Evolutionary conservation across 257 asterid species (phyloP).

Genomic region (Gynochthodes officinalis): DNA sequence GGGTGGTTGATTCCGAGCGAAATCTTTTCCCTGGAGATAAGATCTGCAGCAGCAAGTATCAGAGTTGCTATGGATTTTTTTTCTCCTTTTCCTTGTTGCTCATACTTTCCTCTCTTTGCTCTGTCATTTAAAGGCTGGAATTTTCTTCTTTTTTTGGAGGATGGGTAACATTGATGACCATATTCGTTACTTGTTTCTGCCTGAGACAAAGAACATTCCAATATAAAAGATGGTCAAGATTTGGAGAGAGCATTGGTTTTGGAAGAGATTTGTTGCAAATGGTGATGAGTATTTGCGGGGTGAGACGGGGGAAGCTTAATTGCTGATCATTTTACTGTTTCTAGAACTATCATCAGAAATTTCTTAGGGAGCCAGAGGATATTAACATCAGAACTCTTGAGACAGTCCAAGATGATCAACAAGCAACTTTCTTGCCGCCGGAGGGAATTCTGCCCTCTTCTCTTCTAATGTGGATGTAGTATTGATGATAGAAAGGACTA

Average conservation of each 20-base stretch:
- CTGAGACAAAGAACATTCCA: conserved; percentile 73
- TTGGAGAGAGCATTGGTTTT: conserved; percentile 68
- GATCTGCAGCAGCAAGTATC: conserved; percentile 61
- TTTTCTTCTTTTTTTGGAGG: conserved; percentile 67
- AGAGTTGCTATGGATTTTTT: conserved; percentile 46
- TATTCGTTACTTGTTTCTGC: conserved; percentile 47
- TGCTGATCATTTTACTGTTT: background rate
- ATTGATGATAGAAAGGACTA: too few species aligned
- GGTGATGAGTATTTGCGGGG: background rate
- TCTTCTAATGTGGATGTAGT: too few species aligned
- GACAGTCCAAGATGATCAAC: too few species aligned
- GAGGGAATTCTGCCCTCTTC: too few species aligned
- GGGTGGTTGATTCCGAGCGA: conserved; percentile 77
- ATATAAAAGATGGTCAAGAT: conserved; percentile 60
- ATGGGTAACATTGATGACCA: conserved; percentile 63
- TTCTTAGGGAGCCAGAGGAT: too few species aligned
- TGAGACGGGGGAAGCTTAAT: background rate
- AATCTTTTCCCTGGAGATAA: conserved; percentile 54
- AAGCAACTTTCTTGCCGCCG: too few species aligned
- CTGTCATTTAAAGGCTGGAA: conserved; percentile 54
- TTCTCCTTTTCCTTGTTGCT: conserved; percentile 49
- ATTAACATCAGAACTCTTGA: too few species aligned
- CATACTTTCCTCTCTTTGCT: conserved; percentile 57
- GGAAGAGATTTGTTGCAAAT: conserved; percentile 46
- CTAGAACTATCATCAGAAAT: background rate